phyloP scores from a whole-genome alignment of 2,329 filamentous ascomycete species.

The Penicillium sp. region DNA sequence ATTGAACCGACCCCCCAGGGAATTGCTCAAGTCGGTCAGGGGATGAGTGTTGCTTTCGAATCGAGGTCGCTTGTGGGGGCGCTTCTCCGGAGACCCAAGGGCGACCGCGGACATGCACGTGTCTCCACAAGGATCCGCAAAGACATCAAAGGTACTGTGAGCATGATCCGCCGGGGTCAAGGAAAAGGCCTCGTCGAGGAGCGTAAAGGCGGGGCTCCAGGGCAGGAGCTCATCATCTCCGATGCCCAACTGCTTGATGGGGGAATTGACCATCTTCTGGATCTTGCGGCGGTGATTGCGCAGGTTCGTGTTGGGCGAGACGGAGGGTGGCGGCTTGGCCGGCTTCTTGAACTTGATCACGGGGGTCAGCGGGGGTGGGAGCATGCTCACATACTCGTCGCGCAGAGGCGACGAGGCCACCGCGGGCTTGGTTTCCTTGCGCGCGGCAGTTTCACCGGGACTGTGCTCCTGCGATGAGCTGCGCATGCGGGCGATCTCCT shows the following conservation, averaged over 20 bases:
- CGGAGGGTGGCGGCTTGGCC: slow-evolving; percentile 62
- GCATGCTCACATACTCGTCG: slow-evolving; percentile 51
- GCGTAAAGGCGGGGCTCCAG: slow-evolving; percentile 48
- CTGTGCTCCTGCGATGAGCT: slow-evolving; percentile 84
- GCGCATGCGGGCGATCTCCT: slow-evolving; percentile 88
- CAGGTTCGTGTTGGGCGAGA: slow-evolving; percentile 88
- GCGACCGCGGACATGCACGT: slow-evolving; percentile 33
- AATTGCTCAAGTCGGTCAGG: slow-evolving; percentile 42
- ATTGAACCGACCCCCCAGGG: slow-evolving; percentile 31
- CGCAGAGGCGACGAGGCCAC: slow-evolving; percentile 65
- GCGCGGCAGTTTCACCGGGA: slow-evolving; percentile 53
- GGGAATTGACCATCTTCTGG: slow-evolving; percentile 72
- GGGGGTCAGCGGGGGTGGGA: slow-evolving; percentile 74
- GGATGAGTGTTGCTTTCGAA: slow-evolving; percentile 46
- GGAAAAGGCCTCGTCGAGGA: slow-evolving; percentile 41
- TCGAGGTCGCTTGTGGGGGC: slow-evolving; percentile 46
- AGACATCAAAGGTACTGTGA: slow-evolving; percentile 52
- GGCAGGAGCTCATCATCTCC: slow-evolving; percentile 35
- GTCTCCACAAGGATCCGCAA: slow-evolving; percentile 40
- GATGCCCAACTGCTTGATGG: slow-evolving; percentile 47
- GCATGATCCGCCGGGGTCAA: slow-evolving; percentile 37
- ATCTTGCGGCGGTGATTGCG: slow-evolving; percentile 82
- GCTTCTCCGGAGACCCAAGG: slow-evolving; percentile 52
- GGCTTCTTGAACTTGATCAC: slow-evolving; percentile 72
- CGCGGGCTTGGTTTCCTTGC: slow-evolving; percentile 29